Percentiles rank a stretch among this genome's conserved stretches.
These are phyloP conservation scores for Rhizopogon sp. DNA, from an alignment of 768 basidiomycete genomes.

Conservation along the genomic window DNA sequence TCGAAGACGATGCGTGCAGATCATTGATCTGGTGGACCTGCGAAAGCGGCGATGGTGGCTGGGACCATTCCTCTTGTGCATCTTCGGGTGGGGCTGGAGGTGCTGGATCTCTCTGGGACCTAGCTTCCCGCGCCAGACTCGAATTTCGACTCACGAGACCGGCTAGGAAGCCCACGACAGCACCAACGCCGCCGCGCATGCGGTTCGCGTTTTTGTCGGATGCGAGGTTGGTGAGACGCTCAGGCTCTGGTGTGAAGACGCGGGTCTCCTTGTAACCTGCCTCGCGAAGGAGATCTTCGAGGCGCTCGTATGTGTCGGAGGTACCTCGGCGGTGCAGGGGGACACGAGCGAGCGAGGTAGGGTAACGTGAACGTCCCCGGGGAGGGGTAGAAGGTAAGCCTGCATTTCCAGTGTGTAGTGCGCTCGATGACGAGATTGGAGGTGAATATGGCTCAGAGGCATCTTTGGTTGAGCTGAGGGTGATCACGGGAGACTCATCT, in stretches of 20 bases:
- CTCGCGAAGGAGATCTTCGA: slow-evolving; percentile 82
- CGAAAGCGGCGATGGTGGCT: slow-evolving; percentile 22
- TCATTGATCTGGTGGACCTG: slow-evolving; percentile 6
- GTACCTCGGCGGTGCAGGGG: slow-evolving; percentile 76
- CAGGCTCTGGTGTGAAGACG: slow-evolving; percentile 81
- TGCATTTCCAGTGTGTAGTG: not conserved
- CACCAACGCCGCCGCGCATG: slow-evolving; percentile 39
- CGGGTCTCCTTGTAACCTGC: slow-evolving; percentile 93
- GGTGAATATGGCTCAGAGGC: not conserved
- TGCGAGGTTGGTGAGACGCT: slow-evolving; percentile 33
- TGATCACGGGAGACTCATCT: not conserved
- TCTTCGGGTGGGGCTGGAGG: not conserved
- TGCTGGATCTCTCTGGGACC: slow-evolving; percentile 5
- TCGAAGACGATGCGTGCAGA: slow-evolving; percentile 9
- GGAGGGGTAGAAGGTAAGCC: slow-evolving; percentile 38
- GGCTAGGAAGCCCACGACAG: slow-evolving; percentile 62
- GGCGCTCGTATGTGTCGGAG: slow-evolving; percentile 73
- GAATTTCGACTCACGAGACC: slow-evolving; percentile 43
- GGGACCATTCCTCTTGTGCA: slow-evolving; percentile 10
- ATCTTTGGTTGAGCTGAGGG: not conserved
- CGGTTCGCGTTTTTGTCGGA: slow-evolving; percentile 27
- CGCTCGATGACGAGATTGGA: not conserved
- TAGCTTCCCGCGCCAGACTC: slow-evolving; percentile 15
- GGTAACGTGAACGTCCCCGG: slow-evolving; percentile 47
- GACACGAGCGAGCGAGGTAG: slow-evolving; percentile 56